A percentile compares a stretch with the other conserved stretches of the same genome.
phyloP scores from a whole-genome alignment of 768 basidiomycete species.

The Boletus edulis region DNA sequence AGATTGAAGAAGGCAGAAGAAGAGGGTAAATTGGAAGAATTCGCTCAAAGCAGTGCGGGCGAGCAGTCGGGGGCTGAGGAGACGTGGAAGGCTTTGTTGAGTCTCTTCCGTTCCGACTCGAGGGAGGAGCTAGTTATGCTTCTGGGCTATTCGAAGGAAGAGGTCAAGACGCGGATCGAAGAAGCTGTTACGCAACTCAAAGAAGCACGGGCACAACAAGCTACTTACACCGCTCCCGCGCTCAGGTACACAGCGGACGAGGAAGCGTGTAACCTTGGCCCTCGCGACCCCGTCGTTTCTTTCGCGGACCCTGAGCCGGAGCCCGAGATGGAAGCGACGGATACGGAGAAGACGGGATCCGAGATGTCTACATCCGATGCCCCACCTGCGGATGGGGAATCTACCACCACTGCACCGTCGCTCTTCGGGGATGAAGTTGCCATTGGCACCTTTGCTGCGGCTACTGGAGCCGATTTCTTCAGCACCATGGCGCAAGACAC shows the following conservation, averaged over 20 bases:
- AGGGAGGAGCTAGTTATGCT: conserved; percentile 87
- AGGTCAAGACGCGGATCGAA: conserved; percentile 74
- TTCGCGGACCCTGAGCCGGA: conserved; percentile 65
- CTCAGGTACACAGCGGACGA: conserved; percentile 36
- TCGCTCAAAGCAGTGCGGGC: conserved; percentile 59
- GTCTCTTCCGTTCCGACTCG: conserved; percentile 86
- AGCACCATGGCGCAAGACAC: conserved; percentile 63
- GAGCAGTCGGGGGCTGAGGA: conserved; percentile 39
- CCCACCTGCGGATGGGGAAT: conserved; percentile 68
- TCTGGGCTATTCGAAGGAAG: conserved; percentile 89
- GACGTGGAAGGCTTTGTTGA: conserved; percentile 86
- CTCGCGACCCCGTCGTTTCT: conserved; percentile 76
- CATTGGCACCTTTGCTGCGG: conserved; percentile 57
- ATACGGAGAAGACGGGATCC: conserved; percentile 45
- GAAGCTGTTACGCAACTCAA: conserved; percentile 80
- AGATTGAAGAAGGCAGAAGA: conserved; percentile 64
- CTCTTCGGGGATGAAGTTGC: conserved; percentile 79
- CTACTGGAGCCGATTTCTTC: conserved; percentile 79
- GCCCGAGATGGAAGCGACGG: conserved; percentile 26
- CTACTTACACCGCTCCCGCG: conserved; percentile 26
- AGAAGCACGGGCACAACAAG: conserved; percentile 29
- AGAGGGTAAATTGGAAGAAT: conserved; percentile 52
- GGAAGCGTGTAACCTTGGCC: conserved; percentile 43
- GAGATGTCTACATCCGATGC: conserved; percentile 72
- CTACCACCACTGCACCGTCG: conserved; percentile 82